Evolutionary conservation across 371 early-diverging fungal genomes (phyloP).

Genomic region (Lichtheimia ornata): DNA sequence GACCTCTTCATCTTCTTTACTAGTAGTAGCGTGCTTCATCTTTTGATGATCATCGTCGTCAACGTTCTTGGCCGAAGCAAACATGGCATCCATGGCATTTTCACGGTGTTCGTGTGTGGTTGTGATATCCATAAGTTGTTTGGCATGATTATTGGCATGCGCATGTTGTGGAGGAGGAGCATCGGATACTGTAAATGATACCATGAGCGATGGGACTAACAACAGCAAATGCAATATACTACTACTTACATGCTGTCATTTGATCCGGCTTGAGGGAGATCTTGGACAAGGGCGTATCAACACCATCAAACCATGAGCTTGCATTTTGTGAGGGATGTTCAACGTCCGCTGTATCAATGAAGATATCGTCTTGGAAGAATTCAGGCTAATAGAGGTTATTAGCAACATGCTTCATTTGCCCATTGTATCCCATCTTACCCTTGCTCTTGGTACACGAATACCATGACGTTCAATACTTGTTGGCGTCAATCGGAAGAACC

Average conservation of each 20-base stretch:
- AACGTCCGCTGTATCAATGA: slow-evolving; percentile 63
- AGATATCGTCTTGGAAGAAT: slow-evolving; percentile 88
- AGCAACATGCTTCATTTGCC: neutral
- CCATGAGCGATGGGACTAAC: slow-evolving; percentile 38
- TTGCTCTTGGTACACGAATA: slow-evolving; percentile 75
- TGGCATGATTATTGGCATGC: slow-evolving; percentile 36
- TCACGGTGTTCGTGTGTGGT: slow-evolving; percentile 44
- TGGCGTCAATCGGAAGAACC: slow-evolving; percentile 67
- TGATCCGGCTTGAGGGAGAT: slow-evolving; percentile 62
- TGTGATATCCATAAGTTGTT: slow-evolving; percentile 39
- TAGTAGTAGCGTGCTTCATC: slow-evolving; percentile 32
- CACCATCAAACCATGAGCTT: slow-evolving; percentile 59
- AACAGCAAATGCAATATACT: neutral
- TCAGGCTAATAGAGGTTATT: slow-evolving; percentile 51
- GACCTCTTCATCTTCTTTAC: slow-evolving; percentile 58
- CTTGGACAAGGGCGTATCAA: slow-evolving; percentile 17
- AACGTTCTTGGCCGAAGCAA: slow-evolving; percentile 48
- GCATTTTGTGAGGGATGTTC: slow-evolving; percentile 54
- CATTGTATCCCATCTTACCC: slow-evolving; percentile 28
- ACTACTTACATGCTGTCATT: slow-evolving; percentile 56
- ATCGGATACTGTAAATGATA: slow-evolving; percentile 13
- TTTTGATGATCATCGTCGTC: slow-evolving; percentile 37
- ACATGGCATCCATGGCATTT: slow-evolving; percentile 60
- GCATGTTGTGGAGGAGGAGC: slow-evolving; percentile 41
- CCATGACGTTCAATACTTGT: slow-evolving; percentile 69